Base-by-base conservation (phyloP, 2,329 filamentous ascomycete species). In the Claviceps arundinis region DNA sequence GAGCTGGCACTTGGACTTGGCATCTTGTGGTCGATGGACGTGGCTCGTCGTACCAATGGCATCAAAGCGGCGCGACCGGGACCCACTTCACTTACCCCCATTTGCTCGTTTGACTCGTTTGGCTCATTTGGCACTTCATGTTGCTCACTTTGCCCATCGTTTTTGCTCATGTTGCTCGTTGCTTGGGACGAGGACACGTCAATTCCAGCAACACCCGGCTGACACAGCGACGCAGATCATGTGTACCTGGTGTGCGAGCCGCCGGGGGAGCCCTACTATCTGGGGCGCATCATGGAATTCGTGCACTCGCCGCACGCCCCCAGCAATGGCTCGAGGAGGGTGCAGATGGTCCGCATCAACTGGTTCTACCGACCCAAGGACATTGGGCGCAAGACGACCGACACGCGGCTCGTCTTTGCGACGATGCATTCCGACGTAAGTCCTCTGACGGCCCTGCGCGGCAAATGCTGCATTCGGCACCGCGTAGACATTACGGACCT, bases 341-440 rank as follows among this genome's bases (percentile, higher is more conserved):
- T 98, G 57, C 91, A 96, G 64, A 82, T 88, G 43, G 70, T 98
- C 61, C 85, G 90, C 59, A 87, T 97, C 64, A 98, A 98, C 71
- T 98, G 93, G 93, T 96, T 91, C 70, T 97, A 97, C 68, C 83
- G 93, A 42, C 91, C 93, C 52, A 89, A 93, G 68, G 93, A 98
- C 70, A 95, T 97, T 64, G 87, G 88, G 59, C 87, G 90, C 60
- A 93, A 90, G 71, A 85, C 87, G 60, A 85, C 87, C 66, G 93
- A 98, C 73, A 91, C 87, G 54, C 86, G 93, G 56, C 76, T 91
- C 61, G 82, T 98, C 50, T 96, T 91, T 70, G 91, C 89, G 56
- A 95, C 93, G 34, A 98, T 98, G 93, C 93, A 98, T 69, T 97
- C 93, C 26, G 93, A 98, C 72, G 85, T 89, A 56, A 95, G 89